Evolutionary conservation across 768 basidiomycete genomes (phyloP).

Genomic region (Nevesoporus exiguus): DNA sequence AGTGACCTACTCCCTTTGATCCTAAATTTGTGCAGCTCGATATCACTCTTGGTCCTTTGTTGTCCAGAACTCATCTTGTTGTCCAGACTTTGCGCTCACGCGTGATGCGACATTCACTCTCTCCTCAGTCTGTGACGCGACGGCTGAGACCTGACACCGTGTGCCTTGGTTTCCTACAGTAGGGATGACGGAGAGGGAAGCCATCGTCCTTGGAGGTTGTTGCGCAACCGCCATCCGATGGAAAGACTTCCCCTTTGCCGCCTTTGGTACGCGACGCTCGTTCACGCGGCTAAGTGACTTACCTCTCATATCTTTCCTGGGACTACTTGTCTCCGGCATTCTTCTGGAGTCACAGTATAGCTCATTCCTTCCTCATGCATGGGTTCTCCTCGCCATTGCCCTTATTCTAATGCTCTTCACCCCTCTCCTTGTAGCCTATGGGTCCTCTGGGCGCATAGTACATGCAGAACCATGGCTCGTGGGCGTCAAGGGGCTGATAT

Average conservation of each 20-base stretch:
- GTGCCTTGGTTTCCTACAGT: too few relatives aligned
- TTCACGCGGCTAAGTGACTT: background rate
- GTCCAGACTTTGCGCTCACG: too few relatives aligned
- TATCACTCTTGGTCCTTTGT: too few relatives aligned
- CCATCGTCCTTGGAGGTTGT: slow-evolving; percentile 25
- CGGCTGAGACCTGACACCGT: too few relatives aligned
- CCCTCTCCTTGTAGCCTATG: slow-evolving; percentile 14
- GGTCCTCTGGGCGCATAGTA: slow-evolving; percentile 14
- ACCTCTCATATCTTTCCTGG: slow-evolving; percentile 7
- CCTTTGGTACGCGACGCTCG: slow-evolving; percentile 17
- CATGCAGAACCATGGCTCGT: slow-evolving; percentile 21
- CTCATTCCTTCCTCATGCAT: background rate
- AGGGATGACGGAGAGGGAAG: slow-evolving; percentile 15
- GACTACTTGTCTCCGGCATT: background rate
- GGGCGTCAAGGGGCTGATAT: slow-evolving; percentile 26
- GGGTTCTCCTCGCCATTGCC: background rate
- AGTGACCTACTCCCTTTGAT: too few relatives aligned
- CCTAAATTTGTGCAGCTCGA: too few relatives aligned
- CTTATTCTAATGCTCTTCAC: slow-evolving; percentile 14
- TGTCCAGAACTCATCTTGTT: too few relatives aligned
- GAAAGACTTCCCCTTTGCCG: slow-evolving; percentile 22
- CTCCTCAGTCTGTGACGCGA: too few relatives aligned
- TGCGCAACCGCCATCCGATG: slow-evolving; percentile 21
- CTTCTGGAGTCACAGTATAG: too few relatives aligned
- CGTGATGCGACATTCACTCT: too few relatives aligned